Conservation (phyloP, 2,329 filamentous ascomycete genomes). For the Xylariaceae sp. region DNA sequence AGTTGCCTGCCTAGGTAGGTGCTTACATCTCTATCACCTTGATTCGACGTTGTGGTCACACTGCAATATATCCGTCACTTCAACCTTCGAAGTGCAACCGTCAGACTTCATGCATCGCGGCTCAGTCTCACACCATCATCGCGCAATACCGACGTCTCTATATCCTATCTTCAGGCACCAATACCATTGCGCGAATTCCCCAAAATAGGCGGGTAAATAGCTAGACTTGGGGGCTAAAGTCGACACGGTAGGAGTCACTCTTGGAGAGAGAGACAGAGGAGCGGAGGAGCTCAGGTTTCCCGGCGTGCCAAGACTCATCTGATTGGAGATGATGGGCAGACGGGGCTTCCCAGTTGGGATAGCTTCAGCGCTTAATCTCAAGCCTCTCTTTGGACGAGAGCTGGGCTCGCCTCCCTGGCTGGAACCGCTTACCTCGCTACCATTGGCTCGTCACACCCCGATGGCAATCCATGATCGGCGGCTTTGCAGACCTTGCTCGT, state of each 20-base stretch:
- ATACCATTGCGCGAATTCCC: background rate
- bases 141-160: too few relatives aligned
- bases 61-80: background rate
- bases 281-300: background rate
- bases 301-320: conserved; percentile 1
- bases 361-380: conserved; percentile 21
- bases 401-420: conserved; percentile 11
- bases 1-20: background rate
- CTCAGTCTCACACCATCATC: too few relatives aligned
- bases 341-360: conserved; percentile 16
- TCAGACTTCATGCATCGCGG: background rate
- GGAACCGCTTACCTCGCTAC: conserved; percentile 8
- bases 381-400: background rate
- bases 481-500: conserved; percentile 21
- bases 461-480: conserved; percentile 27
- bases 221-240: background rate
- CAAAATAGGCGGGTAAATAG: conserved; percentile 6
- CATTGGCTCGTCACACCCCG: conserved; percentile 32
- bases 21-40: background rate
- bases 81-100: background rate
- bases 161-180: background rate
- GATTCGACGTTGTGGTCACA: background rate
- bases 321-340: conserved; percentile 17
- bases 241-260: too few relatives aligned
- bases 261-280: background rate